phyloP scores from a whole-genome alignment of 306 rosid genomes.

The Gastrolobium bilobum region DNA sequence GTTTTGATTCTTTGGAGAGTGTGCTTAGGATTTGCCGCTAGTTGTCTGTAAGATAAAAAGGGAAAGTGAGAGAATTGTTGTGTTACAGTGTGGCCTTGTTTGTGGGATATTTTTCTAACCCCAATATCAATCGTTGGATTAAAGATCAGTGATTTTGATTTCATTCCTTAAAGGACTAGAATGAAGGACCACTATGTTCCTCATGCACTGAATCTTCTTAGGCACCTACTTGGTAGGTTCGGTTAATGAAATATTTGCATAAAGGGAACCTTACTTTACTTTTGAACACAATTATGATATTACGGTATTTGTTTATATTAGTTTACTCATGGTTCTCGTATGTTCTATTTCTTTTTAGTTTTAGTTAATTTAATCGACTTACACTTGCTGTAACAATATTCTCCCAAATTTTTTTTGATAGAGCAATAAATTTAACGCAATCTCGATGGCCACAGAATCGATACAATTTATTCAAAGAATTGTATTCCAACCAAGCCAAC shows the following conservation, averaged over 20 bases:
- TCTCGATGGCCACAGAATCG: neutral
- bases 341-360: neutral
- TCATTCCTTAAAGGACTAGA: neutral
- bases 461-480: slow-evolving; percentile 13
- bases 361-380: neutral
- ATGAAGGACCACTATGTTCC: neutral
- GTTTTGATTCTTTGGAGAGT: neutral
- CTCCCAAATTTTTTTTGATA: neutral
- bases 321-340: too few relatives aligned
- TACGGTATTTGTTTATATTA: too few relatives aligned
- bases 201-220: neutral
- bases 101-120: neutral
- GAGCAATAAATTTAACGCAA: neutral
- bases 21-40: neutral
- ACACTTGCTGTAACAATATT: neutral
- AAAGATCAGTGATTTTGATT: neutral
- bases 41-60: neutral
- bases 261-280: too few relatives aligned
- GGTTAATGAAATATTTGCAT: neutral
- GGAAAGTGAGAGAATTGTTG: neutral
- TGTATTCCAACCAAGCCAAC: neutral
- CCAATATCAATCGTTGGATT: slow-evolving; percentile 1
- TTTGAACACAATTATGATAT: neutral
- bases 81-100: neutral
- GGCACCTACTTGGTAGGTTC: neutral